Conservation (phyloP, 257 asterid genomes). For the Solanum okadae region DNA sequence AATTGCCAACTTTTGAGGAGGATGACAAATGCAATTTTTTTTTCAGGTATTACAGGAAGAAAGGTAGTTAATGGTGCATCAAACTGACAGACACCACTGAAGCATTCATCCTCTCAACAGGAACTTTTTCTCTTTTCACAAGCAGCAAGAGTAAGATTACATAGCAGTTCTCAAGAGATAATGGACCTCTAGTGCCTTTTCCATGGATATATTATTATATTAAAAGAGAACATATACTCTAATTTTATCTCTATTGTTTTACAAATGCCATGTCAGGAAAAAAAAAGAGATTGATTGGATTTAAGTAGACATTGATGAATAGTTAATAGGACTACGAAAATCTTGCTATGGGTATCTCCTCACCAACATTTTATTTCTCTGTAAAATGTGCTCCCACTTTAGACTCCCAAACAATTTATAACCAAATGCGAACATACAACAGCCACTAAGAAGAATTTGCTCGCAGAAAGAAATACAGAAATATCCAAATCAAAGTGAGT, state of each 20-base stretch:
- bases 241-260: too few species aligned
- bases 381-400: neutral
- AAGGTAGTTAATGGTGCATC: neutral
- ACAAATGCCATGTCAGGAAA: neutral
- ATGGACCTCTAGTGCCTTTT: too few species aligned
- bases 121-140: neutral
- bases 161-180: neutral
- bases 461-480: neutral
- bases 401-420: neutral
- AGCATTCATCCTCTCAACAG: neutral
- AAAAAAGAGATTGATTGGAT: neutral
- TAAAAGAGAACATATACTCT: neutral
- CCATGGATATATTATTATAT: neutral
- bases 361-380: neutral
- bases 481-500: neutral
- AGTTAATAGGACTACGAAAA: neutral
- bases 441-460: neutral
- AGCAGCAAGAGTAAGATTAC: neutral
- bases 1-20: neutral
- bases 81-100: neutral
- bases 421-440: neutral
- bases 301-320: neutral
- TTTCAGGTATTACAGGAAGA: neutral
- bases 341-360: neutral
- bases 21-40: neutral